phyloP scores from a whole-genome alignment of 2,329 filamentous ascomycete species.

The Pleoardoris graminearum region DNA sequence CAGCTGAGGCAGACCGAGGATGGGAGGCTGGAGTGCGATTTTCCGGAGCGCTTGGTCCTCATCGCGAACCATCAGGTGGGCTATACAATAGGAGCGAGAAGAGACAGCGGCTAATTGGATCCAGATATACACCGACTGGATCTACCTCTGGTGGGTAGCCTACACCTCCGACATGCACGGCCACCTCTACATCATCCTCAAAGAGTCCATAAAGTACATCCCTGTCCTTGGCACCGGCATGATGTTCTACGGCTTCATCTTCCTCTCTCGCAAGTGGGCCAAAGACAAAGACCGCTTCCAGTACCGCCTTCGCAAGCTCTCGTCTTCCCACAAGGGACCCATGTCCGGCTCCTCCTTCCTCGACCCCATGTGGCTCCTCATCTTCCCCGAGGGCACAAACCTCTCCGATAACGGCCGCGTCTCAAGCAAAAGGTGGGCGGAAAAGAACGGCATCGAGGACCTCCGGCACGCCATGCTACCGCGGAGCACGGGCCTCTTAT shows the following conservation, averaged over 20 bases:
- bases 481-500: slow-evolving; percentile 77
- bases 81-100: not conserved
- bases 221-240: slow-evolving; percentile 82
- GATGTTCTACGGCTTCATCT: slow-evolving; percentile 87
- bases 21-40: slow-evolving; percentile 73
- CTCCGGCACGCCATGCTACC: slow-evolving; percentile 73
- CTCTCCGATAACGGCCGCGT: slow-evolving; percentile 71
- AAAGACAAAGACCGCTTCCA: slow-evolving; percentile 75
- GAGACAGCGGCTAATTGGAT: slow-evolving; percentile 13
- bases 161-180: slow-evolving; percentile 81
- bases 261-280: slow-evolving; percentile 89
- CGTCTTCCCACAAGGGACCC: slow-evolving; percentile 49
- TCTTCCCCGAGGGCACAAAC: slow-evolving; percentile 89
- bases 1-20: slow-evolving; percentile 70
- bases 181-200: slow-evolving; percentile 86
- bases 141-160: slow-evolving; percentile 91
- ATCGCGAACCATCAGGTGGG: slow-evolving; percentile 78
- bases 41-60: slow-evolving; percentile 78
- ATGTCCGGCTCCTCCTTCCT: slow-evolving; percentile 52
- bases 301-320: slow-evolving; percentile 74
- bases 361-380: slow-evolving; percentile 85
- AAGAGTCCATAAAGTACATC: slow-evolving; percentile 81
- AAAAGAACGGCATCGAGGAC: slow-evolving; percentile 72
- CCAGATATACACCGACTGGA: slow-evolving; percentile 82
- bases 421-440: slow-evolving; percentile 73